A percentile compares a stretch with the other conserved stretches of the same genome.
Evolutionary conservation across 1,284 basidiomycete genomes (phyloP).

Genomic region (Sanghuangporus weigelae): DNA sequence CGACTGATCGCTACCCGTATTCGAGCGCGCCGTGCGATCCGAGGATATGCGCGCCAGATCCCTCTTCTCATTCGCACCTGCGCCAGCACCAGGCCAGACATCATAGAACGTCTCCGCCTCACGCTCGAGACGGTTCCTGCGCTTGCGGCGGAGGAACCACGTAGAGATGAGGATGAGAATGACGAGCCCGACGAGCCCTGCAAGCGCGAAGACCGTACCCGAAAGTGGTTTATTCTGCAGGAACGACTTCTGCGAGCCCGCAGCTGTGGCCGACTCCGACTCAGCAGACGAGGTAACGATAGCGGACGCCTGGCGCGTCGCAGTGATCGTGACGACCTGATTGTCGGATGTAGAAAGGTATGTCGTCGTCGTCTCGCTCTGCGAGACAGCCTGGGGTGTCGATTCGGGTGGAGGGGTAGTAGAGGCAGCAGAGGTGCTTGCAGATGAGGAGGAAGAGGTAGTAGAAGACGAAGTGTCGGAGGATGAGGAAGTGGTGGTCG

Average conservation of each 20-base stretch:
- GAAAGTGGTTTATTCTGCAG: constrained; percentile 57
- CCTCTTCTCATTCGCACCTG: constrained; percentile 1
- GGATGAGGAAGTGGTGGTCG: constrained; percentile 23
- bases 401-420: not conserved
- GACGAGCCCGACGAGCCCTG: constrained; percentile 45
- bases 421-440: constrained; percentile 18
- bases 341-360: constrained; percentile 20
- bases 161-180: constrained; percentile 41
- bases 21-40: constrained; percentile 10
- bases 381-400: constrained; percentile 1
- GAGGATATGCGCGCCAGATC: constrained; percentile 3
- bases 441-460: constrained; percentile 13
- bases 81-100: constrained; percentile 3
- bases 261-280: constrained; percentile 8
- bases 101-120: constrained; percentile 20
- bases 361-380: constrained; percentile 9
- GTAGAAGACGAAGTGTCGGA: constrained; percentile 18
- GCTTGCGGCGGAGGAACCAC: constrained; percentile 42
- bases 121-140: constrained; percentile 37
- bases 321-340: constrained; percentile 25
- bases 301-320: constrained; percentile 21
- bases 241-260: constrained; percentile 36
- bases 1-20: constrained; percentile 4
- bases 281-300: constrained; percentile 5
- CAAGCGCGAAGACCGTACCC: constrained; percentile 51